Base-by-base conservation (phyloP, 305 asterid genomes). In the Rubia peregrina region DNA sequence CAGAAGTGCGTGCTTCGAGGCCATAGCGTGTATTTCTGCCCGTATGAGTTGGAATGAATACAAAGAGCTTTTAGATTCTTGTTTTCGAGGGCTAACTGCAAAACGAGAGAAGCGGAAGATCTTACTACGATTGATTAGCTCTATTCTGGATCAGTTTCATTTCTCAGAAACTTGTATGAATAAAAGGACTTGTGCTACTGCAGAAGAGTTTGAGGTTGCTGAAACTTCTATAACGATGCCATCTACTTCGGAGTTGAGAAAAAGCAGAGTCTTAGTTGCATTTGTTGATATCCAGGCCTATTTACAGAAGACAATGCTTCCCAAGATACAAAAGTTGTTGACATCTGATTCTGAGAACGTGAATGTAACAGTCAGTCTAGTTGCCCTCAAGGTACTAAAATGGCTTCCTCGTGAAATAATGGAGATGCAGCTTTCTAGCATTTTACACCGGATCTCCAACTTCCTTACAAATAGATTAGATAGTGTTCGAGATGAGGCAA, bases 401-500 rank as follows among this genome's bases (percentile, higher is more conserved):
- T 82, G 91, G 79, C 92, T 91, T 46, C 98, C 99, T 59, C 77
- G 84, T 77, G 97, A 90, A 76, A 84, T 80, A 71, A 83, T 95
- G 97, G 91, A 90, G 36, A 67, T 79, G 49, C 97, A 90, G 48
- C 96, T 95, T 82, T 91, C 94, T 21, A 87, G 85, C 79, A 89
- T 95, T 68, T 55, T 95, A 79, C 99, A 91, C 74, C 97, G 99
- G 26, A 88, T 95, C 57, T 87, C 95, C 49, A 91, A 88, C 85
- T 90, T 91, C 65, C 85, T 91, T 13, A 95, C 88, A 75, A 80
- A 88, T 79, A 93, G 95, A 8, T 71, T 87, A 76, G 96, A 88
- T 71, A 95, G 99, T 82, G 81, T 91, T 61, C 93, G 99, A 22
- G 95, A 95, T 69, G 97, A 91, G 83, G 97, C 97, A 73, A 87